A percentile compares a stretch with the other conserved stretches of the same genome.
These are phyloP conservation scores for Sonneratia alba DNA, from an alignment of 345 rosid genomes.

Conservation along the genomic window DNA sequence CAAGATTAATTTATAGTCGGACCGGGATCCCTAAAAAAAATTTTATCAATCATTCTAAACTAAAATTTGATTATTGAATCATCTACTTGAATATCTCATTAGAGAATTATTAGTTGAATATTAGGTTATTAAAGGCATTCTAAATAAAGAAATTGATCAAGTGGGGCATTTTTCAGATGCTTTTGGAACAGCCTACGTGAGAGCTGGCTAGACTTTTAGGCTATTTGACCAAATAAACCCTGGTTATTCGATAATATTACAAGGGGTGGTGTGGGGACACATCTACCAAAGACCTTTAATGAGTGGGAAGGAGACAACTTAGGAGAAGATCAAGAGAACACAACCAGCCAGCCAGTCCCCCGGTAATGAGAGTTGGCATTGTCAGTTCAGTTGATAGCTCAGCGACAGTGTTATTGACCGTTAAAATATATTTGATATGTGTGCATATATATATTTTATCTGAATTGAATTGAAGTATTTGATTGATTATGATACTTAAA, in stretches of 20 bases:
- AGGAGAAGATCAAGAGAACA: constrained; percentile 5
- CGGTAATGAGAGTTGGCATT: constrained; percentile 51
- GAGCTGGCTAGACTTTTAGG: constrained; percentile 22
- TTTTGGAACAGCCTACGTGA: too few species aligned
- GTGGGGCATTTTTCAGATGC: too few species aligned
- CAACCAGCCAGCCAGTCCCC: constrained; percentile 11
- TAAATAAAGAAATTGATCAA: too few species aligned
- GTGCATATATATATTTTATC: not conserved
- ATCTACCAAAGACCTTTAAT: constrained; percentile 20
- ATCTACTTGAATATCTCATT: too few species aligned
- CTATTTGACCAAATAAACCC: constrained; percentile 41
- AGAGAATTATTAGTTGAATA: too few species aligned
- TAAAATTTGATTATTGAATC: too few species aligned
- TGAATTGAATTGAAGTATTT: constrained; percentile 3
- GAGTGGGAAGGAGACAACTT: constrained; percentile 4
- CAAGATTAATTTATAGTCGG: too few species aligned
- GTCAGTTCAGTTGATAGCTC: constrained; percentile 54
- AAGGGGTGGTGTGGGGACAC: constrained; percentile 21
- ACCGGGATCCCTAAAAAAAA: too few species aligned
- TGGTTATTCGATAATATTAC: constrained; percentile 13
- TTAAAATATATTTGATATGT: not conserved
- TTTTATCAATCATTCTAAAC: too few species aligned
- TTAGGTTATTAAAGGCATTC: too few species aligned
- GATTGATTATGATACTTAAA: not conserved
- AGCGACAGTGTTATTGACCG: constrained; percentile 21